Base-by-base conservation (phyloP, 192 early-diverging fungal species). In the Linnemannia elongata region DNA sequence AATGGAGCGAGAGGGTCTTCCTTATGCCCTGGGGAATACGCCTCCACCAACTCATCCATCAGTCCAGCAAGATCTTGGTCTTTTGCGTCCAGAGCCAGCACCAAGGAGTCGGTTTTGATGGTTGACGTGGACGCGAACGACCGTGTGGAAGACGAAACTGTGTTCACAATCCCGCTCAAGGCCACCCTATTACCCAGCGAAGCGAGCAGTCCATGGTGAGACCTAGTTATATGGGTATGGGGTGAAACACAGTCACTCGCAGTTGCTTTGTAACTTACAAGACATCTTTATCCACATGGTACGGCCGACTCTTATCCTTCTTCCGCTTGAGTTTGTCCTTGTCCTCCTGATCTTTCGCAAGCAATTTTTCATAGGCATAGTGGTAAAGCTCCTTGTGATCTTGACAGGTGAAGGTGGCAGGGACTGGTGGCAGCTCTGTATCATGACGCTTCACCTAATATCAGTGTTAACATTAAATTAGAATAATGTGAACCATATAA, bases 341-440 rank as follows among this genome's bases (percentile, higher is more conserved):
- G 54, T n/a, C 38, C 75, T 77, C 69, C 69, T 73, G 49, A 4
- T 80, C 78, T 73, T 10, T 60, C 72, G 77, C 22, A n/a, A 24
- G 30, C 24, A 78, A 30, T n/a, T 33, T 70, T 10, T 70, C 27
- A 36, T 78, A 36, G 7, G 69, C 77, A 54, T 78, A 78, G 55
- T 60, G 70, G 71, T 79, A 79, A 42, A 79, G 71, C 39, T 79
- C 78, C 55, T 79, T 79, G 78, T 79, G 44, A 49, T 79, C 78
- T 63, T 57, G 71, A 38, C 78, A 79, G 69, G 73, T 55, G 42
- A 79, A 79, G 49, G 20, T 79, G 78, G 69, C 10, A 24, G 78
- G 78, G 36, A 79, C 52, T 47, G 78, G 71, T 13, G 78, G 78
- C 68, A 79, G 63, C 71, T 57, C 71, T 60, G 54, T 44, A 69